Evolutionary conservation across 2,329 filamentous ascomycete genomes (phyloP).

Genomic region (Coniochaeta hoffmannii): DNA sequence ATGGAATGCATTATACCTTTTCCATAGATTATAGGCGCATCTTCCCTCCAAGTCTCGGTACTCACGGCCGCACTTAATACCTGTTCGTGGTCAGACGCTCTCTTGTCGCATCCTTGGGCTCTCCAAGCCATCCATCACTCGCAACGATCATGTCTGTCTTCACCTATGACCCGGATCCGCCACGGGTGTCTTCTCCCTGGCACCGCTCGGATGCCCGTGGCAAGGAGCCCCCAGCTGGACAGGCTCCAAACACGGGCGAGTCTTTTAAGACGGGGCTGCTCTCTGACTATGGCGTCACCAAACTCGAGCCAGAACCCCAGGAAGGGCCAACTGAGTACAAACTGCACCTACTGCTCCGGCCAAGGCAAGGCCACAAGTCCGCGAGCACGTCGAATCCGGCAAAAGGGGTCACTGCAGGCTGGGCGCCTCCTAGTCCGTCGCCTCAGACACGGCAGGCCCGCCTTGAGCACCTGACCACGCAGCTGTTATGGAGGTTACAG

Average conservation of each 20-base stretch:
- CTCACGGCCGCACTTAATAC: too few species aligned
- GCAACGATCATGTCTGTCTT: conserved; percentile 71
- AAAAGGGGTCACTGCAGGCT: conserved; percentile 19
- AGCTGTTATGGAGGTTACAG: conserved; percentile 88
- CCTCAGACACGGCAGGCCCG: conserved; percentile 72
- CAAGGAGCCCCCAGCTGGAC: conserved; percentile 23
- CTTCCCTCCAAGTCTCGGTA: not conserved
- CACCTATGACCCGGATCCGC: conserved; percentile 84
- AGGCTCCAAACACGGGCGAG: conserved; percentile 8
- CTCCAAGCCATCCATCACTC: not conserved
- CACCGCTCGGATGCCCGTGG: conserved; percentile 46
- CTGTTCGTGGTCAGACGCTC: not conserved
- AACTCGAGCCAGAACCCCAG: conserved; percentile 83
- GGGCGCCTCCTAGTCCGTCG: conserved; percentile 21
- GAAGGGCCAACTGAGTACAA: conserved; percentile 96
- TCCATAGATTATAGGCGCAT: conserved; percentile 2
- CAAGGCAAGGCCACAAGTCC: conserved; percentile 64
- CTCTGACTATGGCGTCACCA: conserved; percentile 60
- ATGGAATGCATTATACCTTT: conserved; percentile 16
- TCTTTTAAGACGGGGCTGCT: conserved; percentile 32
- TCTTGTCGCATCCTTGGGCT: not conserved
- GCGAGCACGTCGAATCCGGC: conserved; percentile 52
- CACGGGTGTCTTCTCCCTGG: conserved; percentile 88
- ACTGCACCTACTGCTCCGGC: conserved; percentile 76
- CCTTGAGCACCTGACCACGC: conserved; percentile 86